Evolutionary conservation across 768 basidiomycete genomes (phyloP), one percentile per base, ranked within the genome.

Genomic region (Lentinula guzmanii): DNA sequence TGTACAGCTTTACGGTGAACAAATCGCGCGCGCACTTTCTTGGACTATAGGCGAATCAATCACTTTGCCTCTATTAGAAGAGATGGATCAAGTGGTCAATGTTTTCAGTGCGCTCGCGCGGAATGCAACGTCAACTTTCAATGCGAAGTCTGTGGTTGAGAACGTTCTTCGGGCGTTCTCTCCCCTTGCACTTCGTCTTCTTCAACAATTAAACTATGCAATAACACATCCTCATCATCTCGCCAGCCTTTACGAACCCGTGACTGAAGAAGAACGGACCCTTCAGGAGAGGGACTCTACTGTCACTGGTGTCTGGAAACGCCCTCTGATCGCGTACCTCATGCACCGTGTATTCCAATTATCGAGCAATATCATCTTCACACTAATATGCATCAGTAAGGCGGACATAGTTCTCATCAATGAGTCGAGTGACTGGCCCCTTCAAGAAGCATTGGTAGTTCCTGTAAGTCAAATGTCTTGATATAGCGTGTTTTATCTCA

Each of bases 211-310:
- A 63, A 95, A 94, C 71, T 94, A 95, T 65, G 90, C 92, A 0
- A 79, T 96, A 52, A 89, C 92, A 0, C 95, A 98, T 71, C 95
- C 95, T 6, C 91, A 95, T 67, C 89, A 94, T 66, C 81, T 97
- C 11, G 86, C 89, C 1, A 87, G 87, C 65, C 77, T 92, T 31
- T 77, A 95, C 65, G 92, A 95, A 61, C 88, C 93, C 5, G 79
- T 91, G 13, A 89, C 89, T 0, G 70, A 81, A 1, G 92, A 93
- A 10, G 95, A 96, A 66, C 82, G 89, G 6, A 73, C 73, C 0
- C 77, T 78, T 53, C 77, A 91, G 52, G 90, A 94, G 66, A 86
- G 86, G 63, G 88, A 90, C 51, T 75, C 82, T 4, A 75, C 81
- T 37, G 74, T 82, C 60, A 71, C 81, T 41, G 90, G 95, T 60